These are phyloP conservation scores for Ascochyta lentis DNA, from an alignment of 2,329 filamentous ascomycete species.

Conservation along the genomic window DNA sequence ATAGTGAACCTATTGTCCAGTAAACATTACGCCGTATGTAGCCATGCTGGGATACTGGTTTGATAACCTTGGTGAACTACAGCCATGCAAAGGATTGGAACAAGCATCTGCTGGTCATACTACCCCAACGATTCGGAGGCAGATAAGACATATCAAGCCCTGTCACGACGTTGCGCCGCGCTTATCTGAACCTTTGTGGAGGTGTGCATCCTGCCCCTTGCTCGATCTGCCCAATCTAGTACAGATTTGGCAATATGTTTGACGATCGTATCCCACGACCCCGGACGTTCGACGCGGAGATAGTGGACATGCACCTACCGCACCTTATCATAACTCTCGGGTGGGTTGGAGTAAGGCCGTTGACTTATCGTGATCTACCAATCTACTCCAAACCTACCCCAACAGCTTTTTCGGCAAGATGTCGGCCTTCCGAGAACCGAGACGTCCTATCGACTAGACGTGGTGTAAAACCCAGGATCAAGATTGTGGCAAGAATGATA, in stretches of 20 bases:
- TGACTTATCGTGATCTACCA: constrained; percentile 5
- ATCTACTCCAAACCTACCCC: constrained; percentile 10
- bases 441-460: neutral
- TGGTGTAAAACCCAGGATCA: neutral
- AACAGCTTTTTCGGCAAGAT: neutral
- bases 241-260: neutral
- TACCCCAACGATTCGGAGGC: constrained; percentile 10
- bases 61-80: neutral
- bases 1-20: neutral
- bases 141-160: constrained; percentile 12
- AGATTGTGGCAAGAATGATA: neutral
- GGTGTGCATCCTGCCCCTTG: neutral
- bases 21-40: neutral
- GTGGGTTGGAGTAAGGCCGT: constrained; percentile 2
- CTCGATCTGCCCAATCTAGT: constrained; percentile 8
- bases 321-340: constrained; percentile 4
- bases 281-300: constrained; percentile 9
- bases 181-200: constrained; percentile 2
- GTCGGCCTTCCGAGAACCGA: neutral
- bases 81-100: neutral
- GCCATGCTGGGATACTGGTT: neutral
- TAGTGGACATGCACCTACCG: constrained; percentile 10
- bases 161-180: neutral
- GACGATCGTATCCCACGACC: neutral
- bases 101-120: neutral